phyloP scores from a whole-genome alignment of 1,284 basidiomycete genomes.

The Trametes pubescens region DNA sequence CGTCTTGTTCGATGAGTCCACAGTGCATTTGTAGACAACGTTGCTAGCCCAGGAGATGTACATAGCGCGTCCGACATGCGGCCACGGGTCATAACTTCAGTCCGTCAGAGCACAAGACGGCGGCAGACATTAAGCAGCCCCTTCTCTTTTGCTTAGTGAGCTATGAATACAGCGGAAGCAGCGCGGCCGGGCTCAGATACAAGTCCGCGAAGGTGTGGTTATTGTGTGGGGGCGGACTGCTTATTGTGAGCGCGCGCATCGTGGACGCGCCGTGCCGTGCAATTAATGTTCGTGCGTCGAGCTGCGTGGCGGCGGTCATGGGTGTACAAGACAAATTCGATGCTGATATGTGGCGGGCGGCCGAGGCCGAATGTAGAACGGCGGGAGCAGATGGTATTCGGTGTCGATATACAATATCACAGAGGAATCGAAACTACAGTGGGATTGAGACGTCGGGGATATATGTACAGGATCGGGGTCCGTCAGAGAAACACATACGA shows the following conservation, averaged over 20 bases:
- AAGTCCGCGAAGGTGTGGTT: slow-evolving; percentile 22
- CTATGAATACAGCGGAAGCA: not conserved
- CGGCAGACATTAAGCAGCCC: not conserved
- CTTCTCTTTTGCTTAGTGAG: not conserved
- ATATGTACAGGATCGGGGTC: not conserved
- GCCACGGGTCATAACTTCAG: too few species aligned
- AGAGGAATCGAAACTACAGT: not conserved
- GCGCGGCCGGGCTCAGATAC: slow-evolving; percentile 12
- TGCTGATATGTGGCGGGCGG: not conserved
- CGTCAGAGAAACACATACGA: not conserved
- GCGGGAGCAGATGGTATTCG: not conserved
- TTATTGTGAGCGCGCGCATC: slow-evolving; percentile 18
- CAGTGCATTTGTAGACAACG: too few species aligned
- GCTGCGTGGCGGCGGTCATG: not conserved
- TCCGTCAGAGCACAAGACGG: not conserved
- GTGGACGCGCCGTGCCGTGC: not conserved
- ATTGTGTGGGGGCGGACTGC: slow-evolving; percentile 17
- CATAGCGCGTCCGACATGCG: too few species aligned
- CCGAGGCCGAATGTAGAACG: not conserved
- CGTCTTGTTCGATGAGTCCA: not conserved
- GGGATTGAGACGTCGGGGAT: not conserved
- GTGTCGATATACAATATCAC: not conserved
- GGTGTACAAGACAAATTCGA: not conserved
- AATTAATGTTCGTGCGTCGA: not conserved
- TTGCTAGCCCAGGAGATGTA: not conserved